Base-by-base conservation (phyloP, 2,329 filamentous ascomycete species). In the Fusarium sp. region DNA sequence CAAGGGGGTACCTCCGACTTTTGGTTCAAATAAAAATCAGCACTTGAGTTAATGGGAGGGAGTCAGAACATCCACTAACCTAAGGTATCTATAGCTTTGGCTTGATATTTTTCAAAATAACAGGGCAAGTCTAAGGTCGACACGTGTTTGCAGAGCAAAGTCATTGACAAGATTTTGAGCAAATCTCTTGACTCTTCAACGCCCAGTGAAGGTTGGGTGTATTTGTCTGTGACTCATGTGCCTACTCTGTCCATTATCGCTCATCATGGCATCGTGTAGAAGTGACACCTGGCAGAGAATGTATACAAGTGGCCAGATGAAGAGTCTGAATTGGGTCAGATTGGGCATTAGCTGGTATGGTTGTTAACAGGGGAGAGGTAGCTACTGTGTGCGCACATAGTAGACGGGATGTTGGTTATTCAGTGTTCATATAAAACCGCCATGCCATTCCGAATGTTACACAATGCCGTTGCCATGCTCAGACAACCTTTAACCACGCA, bases 111-210 rank as follows among this genome's bases (percentile, higher is more conserved):
- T 52, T 10, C 13, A n/a, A 18, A n/a, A 53, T 12, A 21, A 18
- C 8, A 37, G 23, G 20, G 29, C 49, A 52, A 66, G 49, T 52
- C 29, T 18, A 39, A 23, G 31, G 38, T 20, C 54, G 56, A 57
- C 56, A 66, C 56, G 62, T 66, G 46, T 44, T 31, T 58, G 26
- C 26, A 20, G 13, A 13, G 42, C 21, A n/a, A 44, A 26, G 21
- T 41, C 35, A 47, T 33, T 42, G 13, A 23, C 16, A 24, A 20
- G 16, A 21, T 24, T n/a, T n/a, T 16, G 8, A 23, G n/a, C n/a
- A 13, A 59, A 5, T 38, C 16, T 33, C 33, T 13, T 29, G 11
- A 8, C 24, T 44, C 29, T 42, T 43, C 8, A 20, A 33, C 15
- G 5, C 15, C 33, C 28, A 39, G n/a, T 15, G 16, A 57, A 35